These are phyloP conservation scores for Candida sanyaensis DNA, from an alignment of 1,139 yeast species.

Conservation along the genomic window DNA sequence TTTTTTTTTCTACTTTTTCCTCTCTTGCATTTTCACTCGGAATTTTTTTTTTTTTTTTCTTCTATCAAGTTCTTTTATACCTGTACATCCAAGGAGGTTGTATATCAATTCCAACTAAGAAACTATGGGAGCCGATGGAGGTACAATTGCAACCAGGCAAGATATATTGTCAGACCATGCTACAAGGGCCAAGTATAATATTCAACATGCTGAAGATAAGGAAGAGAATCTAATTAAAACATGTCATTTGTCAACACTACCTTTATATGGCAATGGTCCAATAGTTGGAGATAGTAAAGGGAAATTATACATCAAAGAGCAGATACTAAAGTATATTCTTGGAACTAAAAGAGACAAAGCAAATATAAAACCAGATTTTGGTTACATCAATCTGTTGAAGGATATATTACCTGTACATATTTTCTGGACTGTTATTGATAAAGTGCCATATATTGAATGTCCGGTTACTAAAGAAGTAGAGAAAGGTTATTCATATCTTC, in stretches of 20 bases:
- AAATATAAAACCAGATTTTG: slow-evolving; percentile 14
- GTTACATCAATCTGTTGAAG: slow-evolving; percentile 42
- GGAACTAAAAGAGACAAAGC: slow-evolving; percentile 21
- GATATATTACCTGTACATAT: slow-evolving; percentile 33
- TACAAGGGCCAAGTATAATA: slow-evolving; percentile 15
- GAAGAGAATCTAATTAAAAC: slow-evolving; percentile 13
- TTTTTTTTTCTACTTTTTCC: background rate
- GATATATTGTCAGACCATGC: slow-evolving; percentile 31
- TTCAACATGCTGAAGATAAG: slow-evolving; percentile 31
- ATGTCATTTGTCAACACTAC: slow-evolving; percentile 33
- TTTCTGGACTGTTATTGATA: slow-evolving; percentile 21
- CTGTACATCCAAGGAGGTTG: background rate
- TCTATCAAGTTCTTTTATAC: background rate
- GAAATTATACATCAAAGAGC: slow-evolving; percentile 65
- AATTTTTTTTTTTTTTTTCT: slow-evolving; percentile 2
- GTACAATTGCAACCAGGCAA: slow-evolving; percentile 48
- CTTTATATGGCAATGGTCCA: slow-evolving; percentile 29
- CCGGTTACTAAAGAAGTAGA: slow-evolving; percentile 41
- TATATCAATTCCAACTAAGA: background rate
- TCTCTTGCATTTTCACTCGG: background rate
- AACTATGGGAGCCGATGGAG: slow-evolving; percentile 53
- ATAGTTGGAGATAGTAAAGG: slow-evolving; percentile 78
- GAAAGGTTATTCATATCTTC: slow-evolving; percentile 29
- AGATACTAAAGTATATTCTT: slow-evolving; percentile 59
- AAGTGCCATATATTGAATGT: slow-evolving; percentile 46